These are phyloP conservation scores for Teratosphaeria epicoccoides DNA, from an alignment of 2,329 filamentous ascomycete genomes.

Conservation along the genomic window DNA sequence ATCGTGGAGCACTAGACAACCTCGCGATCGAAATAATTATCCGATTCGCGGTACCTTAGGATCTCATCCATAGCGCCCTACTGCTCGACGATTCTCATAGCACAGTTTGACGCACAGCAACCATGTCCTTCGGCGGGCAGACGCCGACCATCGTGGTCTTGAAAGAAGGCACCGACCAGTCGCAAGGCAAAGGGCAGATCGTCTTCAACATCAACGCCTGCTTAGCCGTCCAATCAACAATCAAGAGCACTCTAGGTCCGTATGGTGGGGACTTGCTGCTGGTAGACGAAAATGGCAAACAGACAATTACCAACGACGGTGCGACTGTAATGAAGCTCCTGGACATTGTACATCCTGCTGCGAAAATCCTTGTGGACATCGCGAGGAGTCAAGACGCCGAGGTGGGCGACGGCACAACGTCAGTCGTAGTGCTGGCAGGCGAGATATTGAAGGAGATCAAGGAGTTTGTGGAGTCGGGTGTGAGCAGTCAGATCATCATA, in stretches of 20 bases:
- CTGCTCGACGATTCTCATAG: background rate
- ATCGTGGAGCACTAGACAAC: background rate
- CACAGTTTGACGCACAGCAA: background rate
- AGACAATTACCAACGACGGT: constrained; percentile 98
- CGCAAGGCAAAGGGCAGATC: constrained; percentile 93
- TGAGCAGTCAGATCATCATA: constrained; percentile 95
- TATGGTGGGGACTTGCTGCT: constrained; percentile 95
- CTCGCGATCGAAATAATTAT: too few relatives aligned
- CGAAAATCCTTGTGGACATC: constrained; percentile 94
- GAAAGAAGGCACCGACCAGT: constrained; percentile 95
- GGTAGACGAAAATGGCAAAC: constrained; percentile 87
- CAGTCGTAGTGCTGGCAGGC: constrained; percentile 92
- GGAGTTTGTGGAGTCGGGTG: constrained; percentile 90
- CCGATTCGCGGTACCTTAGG: too few relatives aligned
- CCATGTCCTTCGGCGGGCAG: constrained; percentile 96
- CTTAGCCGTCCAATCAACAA: constrained; percentile 85
- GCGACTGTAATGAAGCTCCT: constrained; percentile 99
- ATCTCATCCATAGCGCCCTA: too few relatives aligned
- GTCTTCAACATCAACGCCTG: constrained; percentile 98
- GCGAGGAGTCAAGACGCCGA: constrained; percentile 98
- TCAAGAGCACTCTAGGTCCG: constrained; percentile 89
- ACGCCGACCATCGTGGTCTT: constrained; percentile 97
- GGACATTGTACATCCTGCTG: constrained; percentile 95
- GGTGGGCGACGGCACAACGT: constrained; percentile 95
- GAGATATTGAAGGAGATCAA: constrained; percentile 96